Base-by-base conservation (phyloP, 2,329 filamentous ascomycete species). In the Blastomyces gilchristii region DNA sequence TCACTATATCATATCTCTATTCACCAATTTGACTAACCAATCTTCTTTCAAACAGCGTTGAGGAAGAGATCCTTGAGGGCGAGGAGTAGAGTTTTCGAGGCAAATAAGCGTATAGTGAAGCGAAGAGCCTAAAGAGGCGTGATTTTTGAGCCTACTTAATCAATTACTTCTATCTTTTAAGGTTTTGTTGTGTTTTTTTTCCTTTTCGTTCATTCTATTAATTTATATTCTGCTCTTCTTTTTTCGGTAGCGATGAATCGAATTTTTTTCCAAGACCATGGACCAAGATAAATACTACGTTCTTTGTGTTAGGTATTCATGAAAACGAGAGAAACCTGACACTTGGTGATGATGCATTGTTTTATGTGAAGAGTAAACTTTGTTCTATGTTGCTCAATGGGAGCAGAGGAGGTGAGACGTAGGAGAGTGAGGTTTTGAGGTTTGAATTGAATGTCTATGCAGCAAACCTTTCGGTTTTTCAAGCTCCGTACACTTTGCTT, bases 51-150 rank as follows among this genome's bases (percentile, higher is more conserved):
- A 61, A 60, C 64, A 74, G 73, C 75, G 89, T 88, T 73, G 90
- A 94, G 83, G 92, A 96, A 80, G 83, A 82, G 69, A 86, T 87
- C 71, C 73, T 85, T 67, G 87, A 90, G 78, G 80, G 78, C 70
- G 89, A 92, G 81, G 87, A 89, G 78, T 88, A 89, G 74, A 75
- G 69, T 3, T 2, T n/a, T 9, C 6, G 25, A 1, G 45, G 9
- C 6, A 41, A 45, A 16, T 3, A 6, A 22, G 5, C 12, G 25
- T 43, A 43, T 12, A 47, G 14, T 12, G 18, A 31, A 47, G 22
- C 25, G 45, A 28, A 47, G 14, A 25, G 5, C 6, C 22, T 14
- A n/a, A n/a, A 4, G 52, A 39, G 22, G 22, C 50, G 7, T 16
- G 41, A 18, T 52, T 61, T 39, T 34, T 34, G 18, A 39, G 8